Evolutionary conservation across 2,329 filamentous ascomycete genomes (phyloP).

Genomic region (Microsporum canis): DNA sequence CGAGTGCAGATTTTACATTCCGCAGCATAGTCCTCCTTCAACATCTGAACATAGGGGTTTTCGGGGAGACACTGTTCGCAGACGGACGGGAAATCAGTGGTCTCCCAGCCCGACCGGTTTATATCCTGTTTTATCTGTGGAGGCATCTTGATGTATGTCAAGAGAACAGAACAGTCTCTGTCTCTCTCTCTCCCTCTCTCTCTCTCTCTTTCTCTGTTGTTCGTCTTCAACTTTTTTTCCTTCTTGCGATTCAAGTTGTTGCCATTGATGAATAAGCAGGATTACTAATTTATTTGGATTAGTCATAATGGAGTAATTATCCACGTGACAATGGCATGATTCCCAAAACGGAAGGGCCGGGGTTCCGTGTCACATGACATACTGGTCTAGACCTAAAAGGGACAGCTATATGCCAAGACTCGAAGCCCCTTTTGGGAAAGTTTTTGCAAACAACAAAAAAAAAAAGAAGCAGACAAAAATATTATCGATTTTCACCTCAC

Average conservation of each 20-base stretch:
- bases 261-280: neutral
- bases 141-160: conserved; percentile 39
- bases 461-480: neutral
- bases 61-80: conserved; percentile 87
- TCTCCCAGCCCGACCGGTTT: conserved; percentile 92
- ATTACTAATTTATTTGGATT: neutral
- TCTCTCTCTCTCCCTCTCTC: neutral
- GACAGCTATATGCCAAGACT: neutral
- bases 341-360: neutral
- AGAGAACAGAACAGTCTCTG: neutral
- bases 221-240: neutral
- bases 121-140: conserved; percentile 93
- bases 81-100: conserved; percentile 43
- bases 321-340: neutral
- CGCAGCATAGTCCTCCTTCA: conserved; percentile 90
- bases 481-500: neutral
- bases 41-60: conserved; percentile 97
- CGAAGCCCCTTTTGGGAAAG: neutral
- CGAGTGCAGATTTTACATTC: conserved; percentile 84
- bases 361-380: neutral
- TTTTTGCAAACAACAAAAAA: neutral
- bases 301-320: neutral
- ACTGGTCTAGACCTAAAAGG: neutral
- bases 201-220: neutral
- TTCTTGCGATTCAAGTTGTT: neutral